These are phyloP conservation scores for Tuber brumale DNA, from an alignment of 495 filamentous ascomycete genomes.

Conservation along the genomic window DNA sequence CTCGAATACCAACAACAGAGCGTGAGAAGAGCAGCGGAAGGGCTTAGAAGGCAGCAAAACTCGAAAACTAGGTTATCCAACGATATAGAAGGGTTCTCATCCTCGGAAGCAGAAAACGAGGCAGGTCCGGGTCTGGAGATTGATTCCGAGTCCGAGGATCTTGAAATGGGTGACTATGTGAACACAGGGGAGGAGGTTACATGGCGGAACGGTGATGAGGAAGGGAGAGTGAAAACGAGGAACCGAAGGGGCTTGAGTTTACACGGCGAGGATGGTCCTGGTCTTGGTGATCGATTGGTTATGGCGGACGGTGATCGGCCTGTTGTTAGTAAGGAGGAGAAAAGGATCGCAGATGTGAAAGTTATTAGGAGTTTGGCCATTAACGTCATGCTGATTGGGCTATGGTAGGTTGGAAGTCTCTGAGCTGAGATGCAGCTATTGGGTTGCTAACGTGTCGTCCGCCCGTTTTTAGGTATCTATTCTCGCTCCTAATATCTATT, in stretches of 20 bases:
- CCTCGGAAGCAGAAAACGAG: slow-evolving; percentile 13
- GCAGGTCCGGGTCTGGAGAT: slow-evolving; percentile 25
- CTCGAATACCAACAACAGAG: neutral
- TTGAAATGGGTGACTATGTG: slow-evolving; percentile 40
- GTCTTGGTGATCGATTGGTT: slow-evolving; percentile 32
- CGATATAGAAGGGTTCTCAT: slow-evolving; percentile 10
- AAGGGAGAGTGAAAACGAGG: slow-evolving; percentile 27
- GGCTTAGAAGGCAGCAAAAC: slow-evolving; percentile 5
- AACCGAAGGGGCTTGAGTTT: slow-evolving; percentile 22
- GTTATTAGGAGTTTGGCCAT: slow-evolving; percentile 60
- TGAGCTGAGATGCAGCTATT: neutral
- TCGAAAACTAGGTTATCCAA: slow-evolving; percentile 11
- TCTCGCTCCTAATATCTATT: slow-evolving; percentile 89
- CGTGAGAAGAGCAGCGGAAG: slow-evolving; percentile 13
- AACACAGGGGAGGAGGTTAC: slow-evolving; percentile 32
- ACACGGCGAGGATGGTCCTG: slow-evolving; percentile 14
- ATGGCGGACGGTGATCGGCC: slow-evolving; percentile 54
- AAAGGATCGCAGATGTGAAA: slow-evolving; percentile 61
- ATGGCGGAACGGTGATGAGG: slow-evolving; percentile 18
- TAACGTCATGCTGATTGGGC: slow-evolving; percentile 68
- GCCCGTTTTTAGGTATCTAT: slow-evolving; percentile 51
- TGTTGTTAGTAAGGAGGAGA: slow-evolving; percentile 54
- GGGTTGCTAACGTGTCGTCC: slow-evolving; percentile 12
- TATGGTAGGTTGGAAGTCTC: slow-evolving; percentile 57
- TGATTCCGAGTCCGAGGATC: slow-evolving; percentile 39